These are phyloP conservation scores for Stemphylium beticola DNA, from an alignment of 2,329 filamentous ascomycete genomes.

Conservation along the genomic window DNA sequence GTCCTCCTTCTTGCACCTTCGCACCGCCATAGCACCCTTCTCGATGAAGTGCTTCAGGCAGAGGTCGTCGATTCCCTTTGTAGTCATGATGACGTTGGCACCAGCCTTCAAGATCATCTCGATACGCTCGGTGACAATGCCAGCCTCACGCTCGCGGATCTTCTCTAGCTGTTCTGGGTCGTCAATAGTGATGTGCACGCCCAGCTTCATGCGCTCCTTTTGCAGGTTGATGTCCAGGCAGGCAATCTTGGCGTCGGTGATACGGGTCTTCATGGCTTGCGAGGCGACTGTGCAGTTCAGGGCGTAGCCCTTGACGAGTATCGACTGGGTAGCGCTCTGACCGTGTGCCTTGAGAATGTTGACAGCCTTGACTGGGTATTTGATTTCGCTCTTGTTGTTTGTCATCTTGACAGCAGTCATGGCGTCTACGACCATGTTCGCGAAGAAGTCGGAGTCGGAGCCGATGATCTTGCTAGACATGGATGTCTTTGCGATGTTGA, in stretches of 20 bases:
- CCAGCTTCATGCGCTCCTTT: conserved; percentile 99
- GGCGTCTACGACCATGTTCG: conserved; percentile 95
- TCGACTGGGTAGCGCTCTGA: conserved; percentile 85
- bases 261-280: conserved; percentile 93
- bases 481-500: conserved; percentile 97
- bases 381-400: conserved; percentile 87
- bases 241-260: conserved; percentile 95
- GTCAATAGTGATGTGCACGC: conserved; percentile 97
- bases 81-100: conserved; percentile 94
- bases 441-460: conserved; percentile 93
- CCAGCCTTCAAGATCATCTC: conserved; percentile 98
- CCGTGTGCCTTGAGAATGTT: conserved; percentile 99
- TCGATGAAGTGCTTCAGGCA: conserved; percentile 94
- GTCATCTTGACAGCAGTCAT: conserved; percentile 94
- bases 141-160: conserved; percentile 89
- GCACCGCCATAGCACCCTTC: conserved; percentile 91
- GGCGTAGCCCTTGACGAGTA: conserved; percentile 94
- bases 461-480: conserved; percentile 99
- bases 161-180: conserved; percentile 97
- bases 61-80: conserved; percentile 97
- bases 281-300: conserved; percentile 98
- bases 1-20: conserved; percentile 98
- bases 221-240: conserved; percentile 97
- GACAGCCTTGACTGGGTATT: conserved; percentile 98
- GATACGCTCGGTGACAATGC: conserved; percentile 90